Evolutionary conservation across 495 filamentous ascomycete species (phyloP).

Genomic region (Xylaria sp.): DNA sequence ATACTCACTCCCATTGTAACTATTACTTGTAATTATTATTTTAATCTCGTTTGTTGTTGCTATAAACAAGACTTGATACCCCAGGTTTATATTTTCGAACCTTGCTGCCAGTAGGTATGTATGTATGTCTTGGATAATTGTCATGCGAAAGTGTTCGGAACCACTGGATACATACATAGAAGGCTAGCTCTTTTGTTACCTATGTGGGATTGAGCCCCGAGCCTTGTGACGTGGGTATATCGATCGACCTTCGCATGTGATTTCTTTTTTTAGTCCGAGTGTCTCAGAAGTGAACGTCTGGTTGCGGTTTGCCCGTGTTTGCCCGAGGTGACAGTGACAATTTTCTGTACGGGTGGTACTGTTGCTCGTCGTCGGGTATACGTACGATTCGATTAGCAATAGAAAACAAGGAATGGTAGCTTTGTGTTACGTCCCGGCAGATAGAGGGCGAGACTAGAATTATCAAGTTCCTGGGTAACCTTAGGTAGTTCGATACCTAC

Average conservation of each 20-base stretch:
- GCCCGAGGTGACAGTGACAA: not conserved
- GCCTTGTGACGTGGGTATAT: not conserved
- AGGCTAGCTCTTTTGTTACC: not conserved
- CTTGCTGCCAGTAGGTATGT: not conserved
- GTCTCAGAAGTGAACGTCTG: not conserved
- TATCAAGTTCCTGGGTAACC: no score
- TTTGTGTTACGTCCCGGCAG: no score
- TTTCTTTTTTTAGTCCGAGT: not conserved
- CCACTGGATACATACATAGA: not conserved
- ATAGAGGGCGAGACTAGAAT: no score
- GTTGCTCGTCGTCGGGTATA: not conserved
- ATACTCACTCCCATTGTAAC: not conserved
- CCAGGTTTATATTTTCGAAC: not conserved
- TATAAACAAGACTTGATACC: not conserved
- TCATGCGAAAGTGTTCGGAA: not conserved
- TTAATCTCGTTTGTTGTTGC: not conserved
- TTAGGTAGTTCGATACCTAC: no score
- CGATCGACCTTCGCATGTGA: not conserved
- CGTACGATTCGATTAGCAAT: no score
- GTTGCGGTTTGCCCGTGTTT: no score
- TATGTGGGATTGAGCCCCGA: no score
- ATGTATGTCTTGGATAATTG: not conserved
- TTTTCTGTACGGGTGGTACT: not conserved
- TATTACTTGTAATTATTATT: not conserved
- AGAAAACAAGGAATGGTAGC: no score